phyloP scores from a whole-genome alignment of 2,329 filamentous ascomycete genomes.

The Neopestalotiopsis rosae region DNA sequence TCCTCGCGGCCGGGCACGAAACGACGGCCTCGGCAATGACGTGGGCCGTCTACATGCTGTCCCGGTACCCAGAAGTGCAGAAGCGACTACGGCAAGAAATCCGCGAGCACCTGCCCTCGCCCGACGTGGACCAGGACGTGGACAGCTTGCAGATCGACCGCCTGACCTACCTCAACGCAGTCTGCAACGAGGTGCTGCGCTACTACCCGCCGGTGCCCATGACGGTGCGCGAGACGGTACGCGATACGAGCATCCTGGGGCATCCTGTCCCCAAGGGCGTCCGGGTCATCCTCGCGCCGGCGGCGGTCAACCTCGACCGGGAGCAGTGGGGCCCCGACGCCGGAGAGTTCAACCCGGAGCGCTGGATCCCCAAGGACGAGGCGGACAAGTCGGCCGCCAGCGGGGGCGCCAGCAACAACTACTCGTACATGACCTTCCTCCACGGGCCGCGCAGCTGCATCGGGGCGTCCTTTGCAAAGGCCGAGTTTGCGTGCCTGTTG shows the following conservation, averaged over 20 bases:
- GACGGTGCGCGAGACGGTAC: conserved; percentile 63
- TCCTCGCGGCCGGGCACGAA: conserved; percentile 50
- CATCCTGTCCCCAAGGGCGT: conserved; percentile 68
- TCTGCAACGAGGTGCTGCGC: conserved; percentile 50
- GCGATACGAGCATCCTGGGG: conserved; percentile 61
- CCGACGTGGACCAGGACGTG: conserved; percentile 36
- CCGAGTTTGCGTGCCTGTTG: conserved; percentile 84
- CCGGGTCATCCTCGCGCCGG: conserved; percentile 66
- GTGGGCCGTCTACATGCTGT: conserved; percentile 47
- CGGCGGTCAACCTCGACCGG: conserved; percentile 72
- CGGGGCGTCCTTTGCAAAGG: conserved; percentile 78
- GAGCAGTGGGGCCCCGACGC: conserved; percentile 81
- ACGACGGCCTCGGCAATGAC: conserved; percentile 47
- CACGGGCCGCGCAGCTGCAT: conserved; percentile 89
- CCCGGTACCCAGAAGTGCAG: conserved; percentile 42
- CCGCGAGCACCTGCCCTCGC: conserved; percentile 39
- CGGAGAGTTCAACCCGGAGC: conserved; percentile 76
- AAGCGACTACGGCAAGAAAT: conserved; percentile 45
- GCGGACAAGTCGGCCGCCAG: conserved; percentile 55
- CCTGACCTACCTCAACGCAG: conserved; percentile 46
- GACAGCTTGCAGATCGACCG: conserved; percentile 43
- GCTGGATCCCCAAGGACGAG: conserved; percentile 63
- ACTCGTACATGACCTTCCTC: conserved; percentile 79
- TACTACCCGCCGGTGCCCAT: conserved; percentile 51
- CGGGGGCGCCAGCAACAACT: conserved; percentile 78